phyloP scores from a whole-genome alignment of 768 basidiomycete species.

The Pulveroboletus sp. region DNA sequence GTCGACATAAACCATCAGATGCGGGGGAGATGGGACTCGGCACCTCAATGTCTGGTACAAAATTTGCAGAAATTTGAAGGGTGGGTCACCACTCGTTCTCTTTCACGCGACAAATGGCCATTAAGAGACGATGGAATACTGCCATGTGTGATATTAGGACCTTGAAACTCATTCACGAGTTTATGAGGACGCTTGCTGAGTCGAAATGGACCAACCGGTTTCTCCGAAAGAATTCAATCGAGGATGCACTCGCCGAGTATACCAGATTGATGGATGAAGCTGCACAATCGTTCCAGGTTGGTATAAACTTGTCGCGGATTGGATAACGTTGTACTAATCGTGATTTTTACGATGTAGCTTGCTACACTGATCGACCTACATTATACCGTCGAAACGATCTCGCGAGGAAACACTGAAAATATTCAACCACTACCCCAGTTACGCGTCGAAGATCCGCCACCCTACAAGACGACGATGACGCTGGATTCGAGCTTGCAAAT shows the following conservation, averaged over 20 bases:
- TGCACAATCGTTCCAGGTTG: constrained; percentile 46
- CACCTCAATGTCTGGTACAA: constrained; percentile 37
- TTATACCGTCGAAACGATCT: constrained; percentile 32
- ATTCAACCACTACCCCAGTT: neutral
- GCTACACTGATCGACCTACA: constrained; percentile 48
- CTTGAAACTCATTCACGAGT: constrained; percentile 36
- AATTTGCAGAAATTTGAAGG: constrained; percentile 41
- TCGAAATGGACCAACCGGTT: constrained; percentile 42
- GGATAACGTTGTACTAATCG: neutral
- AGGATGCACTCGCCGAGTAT: constrained; percentile 36
- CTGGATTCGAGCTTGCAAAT: neutral
- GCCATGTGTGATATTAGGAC: constrained; percentile 26
- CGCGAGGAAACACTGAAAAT: neutral
- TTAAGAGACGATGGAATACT: neutral
- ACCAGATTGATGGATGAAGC: constrained; percentile 41
- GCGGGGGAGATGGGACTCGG: constrained; percentile 42
- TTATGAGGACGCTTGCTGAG: constrained; percentile 38
- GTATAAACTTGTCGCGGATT: neutral
- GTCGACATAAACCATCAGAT: constrained; percentile 45
- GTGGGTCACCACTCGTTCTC: constrained; percentile 23
- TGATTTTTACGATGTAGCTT: constrained; percentile 30
- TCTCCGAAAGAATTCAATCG: constrained; percentile 39
- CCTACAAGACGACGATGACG: constrained; percentile 14
- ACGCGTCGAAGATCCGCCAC: constrained; percentile 15
- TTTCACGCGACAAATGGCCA: neutral